A percentile compares a stretch with the other conserved stretches of the same genome.
Conservation (phyloP, 2,329 filamentous ascomycete species). For the Penicillium sp. region DNA sequence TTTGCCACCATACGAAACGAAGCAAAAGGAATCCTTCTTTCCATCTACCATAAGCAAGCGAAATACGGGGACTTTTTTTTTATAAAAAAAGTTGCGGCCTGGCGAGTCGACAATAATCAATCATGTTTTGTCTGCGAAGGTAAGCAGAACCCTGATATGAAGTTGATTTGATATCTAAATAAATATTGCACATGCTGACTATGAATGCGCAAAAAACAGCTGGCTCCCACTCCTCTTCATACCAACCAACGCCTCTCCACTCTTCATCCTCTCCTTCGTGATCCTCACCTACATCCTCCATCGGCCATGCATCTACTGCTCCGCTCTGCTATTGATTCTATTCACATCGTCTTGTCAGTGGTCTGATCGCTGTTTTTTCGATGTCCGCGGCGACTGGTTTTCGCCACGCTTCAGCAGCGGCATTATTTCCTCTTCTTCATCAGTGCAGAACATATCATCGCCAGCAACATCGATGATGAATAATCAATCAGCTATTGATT, state of each 20-base stretch:
- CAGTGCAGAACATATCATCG: slow-evolving; percentile 1
- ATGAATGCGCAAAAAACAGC: slow-evolving; percentile 42
- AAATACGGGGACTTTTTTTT: neutral
- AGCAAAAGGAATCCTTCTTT: neutral
- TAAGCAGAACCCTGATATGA: slow-evolving; percentile 27
- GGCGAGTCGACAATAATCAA: slow-evolving; percentile 7
- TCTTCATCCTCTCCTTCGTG: slow-evolving; percentile 85
- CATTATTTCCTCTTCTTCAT: slow-evolving; percentile 28
- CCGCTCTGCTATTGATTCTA: slow-evolving; percentile 87
- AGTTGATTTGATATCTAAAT: neutral
- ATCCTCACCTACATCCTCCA: slow-evolving; percentile 94
- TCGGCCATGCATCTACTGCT: slow-evolving; percentile 96
- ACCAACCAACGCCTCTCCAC: slow-evolving; percentile 76
- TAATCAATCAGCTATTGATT: neutral
- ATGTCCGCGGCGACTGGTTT: slow-evolving; percentile 90
- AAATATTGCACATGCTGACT: slow-evolving; percentile 1
- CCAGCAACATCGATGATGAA: neutral
- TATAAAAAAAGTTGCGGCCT: neutral
- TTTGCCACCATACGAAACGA: neutral
- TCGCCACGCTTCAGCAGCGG: slow-evolving; percentile 58
- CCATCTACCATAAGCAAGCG: neutral
- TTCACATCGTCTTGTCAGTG: slow-evolving; percentile 89
- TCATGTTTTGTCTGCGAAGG: slow-evolving; percentile 67
- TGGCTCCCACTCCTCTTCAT: slow-evolving; percentile 87
- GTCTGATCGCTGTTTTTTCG: slow-evolving; percentile 88